phyloP scores from a whole-genome alignment of 495 filamentous ascomycete species.

The Articulospora tetracladia region DNA sequence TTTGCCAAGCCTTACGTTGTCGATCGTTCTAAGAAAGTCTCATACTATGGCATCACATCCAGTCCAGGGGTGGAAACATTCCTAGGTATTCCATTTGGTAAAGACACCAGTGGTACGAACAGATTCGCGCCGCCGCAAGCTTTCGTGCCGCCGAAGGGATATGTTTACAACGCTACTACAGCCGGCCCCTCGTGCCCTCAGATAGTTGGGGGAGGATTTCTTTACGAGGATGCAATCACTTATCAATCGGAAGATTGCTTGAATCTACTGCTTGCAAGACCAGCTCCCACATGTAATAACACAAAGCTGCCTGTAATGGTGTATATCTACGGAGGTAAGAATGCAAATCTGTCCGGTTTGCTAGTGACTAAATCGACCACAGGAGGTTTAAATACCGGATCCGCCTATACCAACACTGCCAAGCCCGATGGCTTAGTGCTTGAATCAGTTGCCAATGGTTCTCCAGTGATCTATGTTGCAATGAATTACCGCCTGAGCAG shows the following conservation, averaged over 20 bases:
- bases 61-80: slow-evolving; percentile 39
- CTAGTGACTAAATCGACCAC: not conserved
- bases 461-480: slow-evolving; percentile 58
- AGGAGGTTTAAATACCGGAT: slow-evolving; percentile 34
- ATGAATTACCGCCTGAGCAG: slow-evolving; percentile 54
- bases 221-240: slow-evolving; percentile 10
- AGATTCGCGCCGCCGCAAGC: slow-evolving; percentile 42
- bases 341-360: not conserved
- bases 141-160: slow-evolving; percentile 25
- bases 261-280: slow-evolving; percentile 57
- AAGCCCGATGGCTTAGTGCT: slow-evolving; percentile 39
- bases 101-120: slow-evolving; percentile 36
- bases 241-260: slow-evolving; percentile 59
- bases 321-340: slow-evolving; percentile 60
- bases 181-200: slow-evolving; percentile 43
- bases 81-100: slow-evolving; percentile 40
- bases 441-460: slow-evolving; percentile 45
- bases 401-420: slow-evolving; percentile 15
- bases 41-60: slow-evolving; percentile 26
- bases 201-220: not conserved
- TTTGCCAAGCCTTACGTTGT: not conserved
- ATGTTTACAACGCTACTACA: slow-evolving; percentile 34
- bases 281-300: slow-evolving; percentile 35
- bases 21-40: not conserved
- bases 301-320: slow-evolving; percentile 54